Evolutionary conservation across 164 flowering plant genomes (phyloP), one percentile per base, ranked within the genome.

Genomic region (Litsea cubeba): DNA sequence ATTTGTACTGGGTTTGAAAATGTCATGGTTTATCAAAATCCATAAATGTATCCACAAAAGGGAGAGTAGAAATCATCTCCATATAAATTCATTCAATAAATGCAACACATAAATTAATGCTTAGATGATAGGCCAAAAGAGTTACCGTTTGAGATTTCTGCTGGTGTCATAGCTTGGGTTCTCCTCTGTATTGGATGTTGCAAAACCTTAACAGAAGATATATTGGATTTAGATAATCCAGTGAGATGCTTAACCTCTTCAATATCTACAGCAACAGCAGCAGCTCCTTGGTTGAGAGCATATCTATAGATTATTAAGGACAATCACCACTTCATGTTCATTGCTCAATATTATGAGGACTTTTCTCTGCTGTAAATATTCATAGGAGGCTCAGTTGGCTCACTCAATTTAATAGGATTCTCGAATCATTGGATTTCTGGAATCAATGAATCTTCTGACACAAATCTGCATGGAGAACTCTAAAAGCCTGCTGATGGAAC

Each of bases 201-300:
- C 30, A 79, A 81, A 20, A 89, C 63, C 76, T 82, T 86, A 28
- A 83, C 50, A 72, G 83, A 79, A 50, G 85, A 54, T 35, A 18
- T 70, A 64, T 73, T 67, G 26, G 75, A 50, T 71, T 72, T 62
- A 1, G 78, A 50, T 5, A 28, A 71, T 62, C 74, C 82, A 71
- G 46, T 54, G 18, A 24, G 50, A 74, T 79, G 49, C 67, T 74
- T 71, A 77, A 72, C 63, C 57, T 84, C 92, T 78, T 90, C 88
- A 77, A 93, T 73, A 81, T 95, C 97, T 49, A 93, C 80, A 18
- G 97, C 95, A 84, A 83, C 70, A 49, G 97, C 91, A 28, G 82
- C 77, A 79, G 98, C 93, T 76, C 95, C 97, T 82, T 86, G 83
- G 72, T 51, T 70, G 14, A 95, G 90, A 68, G 98, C 98, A 87